Percentiles rank a stretch among this genome's conserved stretches.
Evolutionary conservation across 2,329 filamentous ascomycete genomes (phyloP).

Genomic region (Fusarium scirpi): DNA sequence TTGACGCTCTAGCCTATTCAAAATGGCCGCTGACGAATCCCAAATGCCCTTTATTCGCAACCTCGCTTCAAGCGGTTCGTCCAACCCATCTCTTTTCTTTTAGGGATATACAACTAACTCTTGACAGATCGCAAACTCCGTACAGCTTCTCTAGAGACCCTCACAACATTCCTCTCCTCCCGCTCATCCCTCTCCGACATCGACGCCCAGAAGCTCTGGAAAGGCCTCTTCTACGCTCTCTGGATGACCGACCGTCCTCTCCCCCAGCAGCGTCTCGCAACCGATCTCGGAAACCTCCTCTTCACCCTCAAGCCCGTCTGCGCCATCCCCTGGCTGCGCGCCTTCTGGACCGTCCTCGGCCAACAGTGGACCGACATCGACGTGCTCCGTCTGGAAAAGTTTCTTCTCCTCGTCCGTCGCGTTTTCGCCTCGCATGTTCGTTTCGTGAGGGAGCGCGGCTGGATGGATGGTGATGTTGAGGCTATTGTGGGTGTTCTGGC

Average conservation of each 20-base stretch:
- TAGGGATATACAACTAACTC: neutral
- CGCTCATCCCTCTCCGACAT: slow-evolving; percentile 69
- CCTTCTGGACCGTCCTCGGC: slow-evolving; percentile 78
- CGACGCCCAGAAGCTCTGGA: slow-evolving; percentile 91
- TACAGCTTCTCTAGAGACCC: slow-evolving; percentile 79
- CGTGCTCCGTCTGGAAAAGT: slow-evolving; percentile 89
- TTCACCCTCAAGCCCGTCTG: slow-evolving; percentile 65
- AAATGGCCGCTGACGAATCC: slow-evolving; percentile 53
- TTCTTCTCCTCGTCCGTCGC: slow-evolving; percentile 83
- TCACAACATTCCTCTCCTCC: slow-evolving; percentile 80
- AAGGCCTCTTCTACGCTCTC: slow-evolving; percentile 91
- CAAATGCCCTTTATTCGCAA: slow-evolving; percentile 83
- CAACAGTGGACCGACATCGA: slow-evolving; percentile 81
- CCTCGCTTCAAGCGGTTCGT: slow-evolving; percentile 83
- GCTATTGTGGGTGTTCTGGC: slow-evolving; percentile 47
- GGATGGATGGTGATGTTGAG: slow-evolving; percentile 49
- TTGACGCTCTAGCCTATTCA: slow-evolving; percentile 23
- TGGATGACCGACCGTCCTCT: slow-evolving; percentile 93
- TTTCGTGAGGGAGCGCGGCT: slow-evolving; percentile 54
- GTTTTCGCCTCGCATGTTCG: slow-evolving; percentile 79
- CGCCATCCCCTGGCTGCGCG: slow-evolving; percentile 65
- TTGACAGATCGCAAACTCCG: slow-evolving; percentile 79
- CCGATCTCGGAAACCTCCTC: slow-evolving; percentile 77
- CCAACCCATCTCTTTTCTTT: neutral
- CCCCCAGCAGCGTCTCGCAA: slow-evolving; percentile 86